Base-by-base conservation (phyloP, 2,329 filamentous ascomycete species). In the Colletotrichum shisoi region DNA sequence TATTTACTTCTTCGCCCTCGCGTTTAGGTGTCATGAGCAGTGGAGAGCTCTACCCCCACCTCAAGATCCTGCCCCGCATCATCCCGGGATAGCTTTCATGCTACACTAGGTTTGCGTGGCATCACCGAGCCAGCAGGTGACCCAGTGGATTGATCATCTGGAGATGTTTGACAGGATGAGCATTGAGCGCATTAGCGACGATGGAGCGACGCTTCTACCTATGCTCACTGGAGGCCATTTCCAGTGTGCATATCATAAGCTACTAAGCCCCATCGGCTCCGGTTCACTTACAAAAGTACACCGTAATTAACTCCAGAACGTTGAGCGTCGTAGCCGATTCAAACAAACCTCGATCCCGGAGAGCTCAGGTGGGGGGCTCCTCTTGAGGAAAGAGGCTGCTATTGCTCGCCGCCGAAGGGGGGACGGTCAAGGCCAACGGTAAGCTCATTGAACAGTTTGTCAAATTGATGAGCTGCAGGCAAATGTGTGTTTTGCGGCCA, bases 291-390 rank as follows among this genome's bases (percentile, higher is more conserved):
- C 27, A 31, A 31, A 31, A 31, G 7, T 31, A 31, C 24, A 31
- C 27, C 5, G 8, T n/a, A 39, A 39, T 46, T 34, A 12, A 39
- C 13, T 37, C 13, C 24, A 58, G n/a, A 46, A 58, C 15, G n/a
- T 45, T 24, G 39, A 34, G 19, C 15, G 53, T 53, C 31, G 51
- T 44, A 15, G 58, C 51, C 21, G 56, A 31, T 34, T 40, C 44
- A 52, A 37, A 53, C 40, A 57, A 19, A 39, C 40, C 40, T 63
- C 59, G 61, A 48, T n/a, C 21, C 24, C 40, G 27, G 44, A 60
- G 54, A 64, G 61, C 61, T 64, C 27, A 15, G 27, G 65, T 67
- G 65, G 65, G 65, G 65, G 17, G 54, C 39, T 31, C 17, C 12
- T 21, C 37, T 49, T 39, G 31, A 37, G 49, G 34, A 39, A 64